phyloP scores from a whole-genome alignment of 441 rosid genomes.

The Populus hybrid region DNA sequence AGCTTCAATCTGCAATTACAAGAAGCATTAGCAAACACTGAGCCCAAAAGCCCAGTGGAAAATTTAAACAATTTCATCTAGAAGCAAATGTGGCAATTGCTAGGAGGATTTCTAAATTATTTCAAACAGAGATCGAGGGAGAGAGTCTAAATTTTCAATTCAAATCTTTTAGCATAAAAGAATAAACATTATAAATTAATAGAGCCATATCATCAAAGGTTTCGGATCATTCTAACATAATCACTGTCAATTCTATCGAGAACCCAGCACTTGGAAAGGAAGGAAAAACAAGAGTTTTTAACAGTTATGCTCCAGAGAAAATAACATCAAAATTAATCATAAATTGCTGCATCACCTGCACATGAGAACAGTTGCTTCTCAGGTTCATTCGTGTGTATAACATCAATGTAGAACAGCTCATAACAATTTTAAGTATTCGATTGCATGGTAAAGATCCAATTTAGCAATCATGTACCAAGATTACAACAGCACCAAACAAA shows the following conservation, averaged over 20 bases:
- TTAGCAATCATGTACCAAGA: slow-evolving; percentile 13
- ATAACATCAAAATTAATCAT: not conserved
- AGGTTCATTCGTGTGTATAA: not conserved
- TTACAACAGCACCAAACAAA: not conserved
- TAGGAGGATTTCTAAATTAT: slow-evolving; percentile 8
- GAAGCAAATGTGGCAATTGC: not conserved
- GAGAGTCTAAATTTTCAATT: not conserved
- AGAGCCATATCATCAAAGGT: slow-evolving; percentile 13
- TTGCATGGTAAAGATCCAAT: slow-evolving; percentile 16
- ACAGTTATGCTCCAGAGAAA: not conserved
- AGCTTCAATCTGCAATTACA: slow-evolving; percentile 73
- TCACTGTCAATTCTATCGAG: not conserved
- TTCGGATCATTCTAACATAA: not conserved
- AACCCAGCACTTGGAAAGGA: not conserved
- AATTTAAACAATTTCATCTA: not conserved
- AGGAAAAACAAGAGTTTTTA: not conserved
- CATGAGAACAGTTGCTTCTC: not conserved
- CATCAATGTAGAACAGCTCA: not conserved
- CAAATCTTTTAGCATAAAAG: not conserved
- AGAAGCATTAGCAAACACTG: slow-evolving; percentile 21
- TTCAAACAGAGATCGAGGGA: not conserved
- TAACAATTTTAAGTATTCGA: not conserved
- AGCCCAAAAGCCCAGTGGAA: slow-evolving; percentile 3
- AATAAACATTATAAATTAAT: slow-evolving; percentile 14
- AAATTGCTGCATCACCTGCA: not conserved